Percentiles rank a stretch among this genome's conserved stretches.
Evolutionary conservation across 139 green algal species (phyloP).

Genomic region (Picochlorum sp.): DNA sequence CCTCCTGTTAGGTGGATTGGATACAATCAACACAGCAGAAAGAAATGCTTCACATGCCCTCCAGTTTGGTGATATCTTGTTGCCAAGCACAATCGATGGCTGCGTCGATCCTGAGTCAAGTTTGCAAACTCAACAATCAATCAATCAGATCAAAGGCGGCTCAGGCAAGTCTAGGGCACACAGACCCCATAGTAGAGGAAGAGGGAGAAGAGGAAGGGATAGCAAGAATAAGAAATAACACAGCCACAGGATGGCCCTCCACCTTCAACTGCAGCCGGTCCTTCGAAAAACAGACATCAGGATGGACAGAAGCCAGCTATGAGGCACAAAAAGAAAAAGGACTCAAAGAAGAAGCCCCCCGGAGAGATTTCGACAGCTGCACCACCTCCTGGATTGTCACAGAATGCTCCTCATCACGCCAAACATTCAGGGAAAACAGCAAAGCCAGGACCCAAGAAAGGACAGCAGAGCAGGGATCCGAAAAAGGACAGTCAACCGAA

Average conservation of each 20-base stretch:
- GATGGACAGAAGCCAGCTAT: no score
- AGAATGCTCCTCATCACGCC: no score
- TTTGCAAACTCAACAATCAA: background rate
- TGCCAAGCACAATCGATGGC: conserved; percentile 30
- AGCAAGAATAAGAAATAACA: no score
- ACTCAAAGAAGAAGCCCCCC: no score
- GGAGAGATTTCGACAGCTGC: no score
- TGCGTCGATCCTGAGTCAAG: conserved; percentile 15
- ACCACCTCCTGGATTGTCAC: no score
- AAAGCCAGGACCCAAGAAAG: no score
- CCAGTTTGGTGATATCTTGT: conserved; percentile 11
- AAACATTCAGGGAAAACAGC: no score
- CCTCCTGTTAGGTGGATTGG: background rate
- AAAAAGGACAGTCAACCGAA: no score
- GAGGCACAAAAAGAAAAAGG: no score
- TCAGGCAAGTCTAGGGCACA: background rate
- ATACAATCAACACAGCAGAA: background rate
- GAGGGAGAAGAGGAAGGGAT: background rate
- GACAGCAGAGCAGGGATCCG: no score
- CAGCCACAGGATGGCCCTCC: background rate
- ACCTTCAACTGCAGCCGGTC: background rate
- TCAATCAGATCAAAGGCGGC: background rate
- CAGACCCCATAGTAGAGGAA: background rate
- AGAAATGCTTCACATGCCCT: background rate
- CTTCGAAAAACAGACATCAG: background rate